These are phyloP conservation scores for Eucalyptus victrix DNA, from an alignment of 345 rosid genomes.

Conservation along the genomic window DNA sequence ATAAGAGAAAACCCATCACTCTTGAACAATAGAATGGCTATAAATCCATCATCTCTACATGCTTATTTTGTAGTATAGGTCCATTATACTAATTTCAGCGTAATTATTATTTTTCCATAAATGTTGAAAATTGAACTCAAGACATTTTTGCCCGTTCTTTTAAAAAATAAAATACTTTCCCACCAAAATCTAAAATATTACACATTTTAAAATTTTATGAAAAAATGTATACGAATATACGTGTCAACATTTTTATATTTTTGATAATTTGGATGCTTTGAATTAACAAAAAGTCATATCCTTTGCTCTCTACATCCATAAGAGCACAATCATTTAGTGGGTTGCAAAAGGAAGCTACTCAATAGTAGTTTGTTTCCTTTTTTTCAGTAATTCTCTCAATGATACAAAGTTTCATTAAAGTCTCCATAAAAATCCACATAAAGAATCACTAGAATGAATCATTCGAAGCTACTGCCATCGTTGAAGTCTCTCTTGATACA, in stretches of 20 bases:
- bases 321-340: too few relatives aligned
- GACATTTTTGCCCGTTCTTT: too few relatives aligned
- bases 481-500: too few relatives aligned
- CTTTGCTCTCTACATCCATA: too few relatives aligned
- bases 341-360: too few relatives aligned
- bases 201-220: background rate
- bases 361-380: too few relatives aligned
- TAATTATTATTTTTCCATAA: background rate
- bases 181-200: background rate
- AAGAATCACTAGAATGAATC: too few relatives aligned
- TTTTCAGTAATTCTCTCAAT: too few relatives aligned
- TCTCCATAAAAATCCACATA: too few relatives aligned
- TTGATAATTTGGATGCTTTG: background rate
- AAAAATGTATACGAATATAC: rapidly evolving
- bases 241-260: background rate
- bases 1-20: background rate
- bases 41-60: background rate
- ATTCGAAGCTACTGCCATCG: too few relatives aligned
- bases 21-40: background rate
- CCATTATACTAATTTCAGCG: background rate
- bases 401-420: too few relatives aligned
- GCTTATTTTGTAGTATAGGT: background rate
- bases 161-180: background rate
- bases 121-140: background rate
- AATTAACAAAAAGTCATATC: background rate